A percentile compares a stretch with the other conserved stretches of the same genome.
Evolutionary conservation across 108 stramenopile species (phyloP).

Genomic region (Cyclotella baltica): DNA sequence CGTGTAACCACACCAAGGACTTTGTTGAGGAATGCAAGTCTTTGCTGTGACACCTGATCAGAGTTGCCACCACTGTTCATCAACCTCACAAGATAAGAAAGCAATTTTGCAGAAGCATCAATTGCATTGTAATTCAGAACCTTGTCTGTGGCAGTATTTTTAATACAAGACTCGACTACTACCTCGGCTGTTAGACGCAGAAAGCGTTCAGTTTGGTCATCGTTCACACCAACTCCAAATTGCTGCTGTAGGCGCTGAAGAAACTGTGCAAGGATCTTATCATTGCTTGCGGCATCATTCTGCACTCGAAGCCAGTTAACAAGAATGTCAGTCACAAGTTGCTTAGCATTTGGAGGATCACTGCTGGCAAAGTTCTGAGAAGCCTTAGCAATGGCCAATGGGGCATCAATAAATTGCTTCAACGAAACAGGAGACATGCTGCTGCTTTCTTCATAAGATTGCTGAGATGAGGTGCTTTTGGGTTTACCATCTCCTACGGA

Average conservation of each 20-base stretch:
- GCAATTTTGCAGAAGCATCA: constrained; percentile 93
- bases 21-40: constrained; percentile 90
- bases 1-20: constrained; percentile 86
- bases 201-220: constrained; percentile 95
- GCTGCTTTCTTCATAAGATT: constrained; percentile 65
- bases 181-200: constrained; percentile 91
- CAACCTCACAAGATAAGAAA: constrained; percentile 88
- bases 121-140: constrained; percentile 88
- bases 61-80: constrained; percentile 71
- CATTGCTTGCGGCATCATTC: constrained; percentile 82
- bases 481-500: constrained; percentile 11
- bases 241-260: constrained; percentile 90
- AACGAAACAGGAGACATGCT: constrained; percentile 74
- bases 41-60: constrained; percentile 73
- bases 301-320: constrained; percentile 97
- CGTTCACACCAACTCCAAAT: constrained; percentile 89
- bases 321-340: constrained; percentile 91
- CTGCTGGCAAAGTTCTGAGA: constrained; percentile 63
- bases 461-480: constrained; percentile 18
- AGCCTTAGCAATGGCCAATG: constrained; percentile 73
- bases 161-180: constrained; percentile 88
- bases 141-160: constrained; percentile 50
- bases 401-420: constrained; percentile 60
- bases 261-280: constrained; percentile 90
- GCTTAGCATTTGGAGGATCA: constrained; percentile 82